Evolutionary conservation across 768 basidiomycete species (phyloP).

Genomic region (Lepiota brunneoincarnata): DNA sequence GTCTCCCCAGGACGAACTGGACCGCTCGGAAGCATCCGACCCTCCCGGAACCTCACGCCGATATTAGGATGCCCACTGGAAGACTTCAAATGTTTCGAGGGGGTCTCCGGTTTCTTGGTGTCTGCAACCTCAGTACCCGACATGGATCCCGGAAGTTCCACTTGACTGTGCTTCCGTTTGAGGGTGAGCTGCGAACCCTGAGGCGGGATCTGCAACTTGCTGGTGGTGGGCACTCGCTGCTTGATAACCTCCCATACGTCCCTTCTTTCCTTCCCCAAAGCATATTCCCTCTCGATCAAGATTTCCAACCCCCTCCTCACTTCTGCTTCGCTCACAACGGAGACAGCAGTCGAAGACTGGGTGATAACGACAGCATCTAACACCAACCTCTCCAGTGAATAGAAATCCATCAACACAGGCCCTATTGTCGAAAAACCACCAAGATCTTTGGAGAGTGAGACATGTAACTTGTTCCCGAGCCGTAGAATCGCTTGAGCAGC

Average conservation of each 20-base stretch:
- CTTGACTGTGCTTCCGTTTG: conserved; percentile 8
- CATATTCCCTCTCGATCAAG: conserved; percentile 5
- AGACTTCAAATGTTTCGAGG: conserved; percentile 4
- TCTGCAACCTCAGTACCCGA: background rate
- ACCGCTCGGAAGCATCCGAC: background rate
- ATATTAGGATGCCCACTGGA: background rate
- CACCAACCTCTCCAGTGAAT: conserved; percentile 58
- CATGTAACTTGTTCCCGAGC: conserved; percentile 32
- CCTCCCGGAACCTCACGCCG: conserved; percentile 5
- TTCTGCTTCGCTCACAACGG: conserved; percentile 8
- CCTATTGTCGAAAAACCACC: conserved; percentile 17
- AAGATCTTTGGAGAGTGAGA: conserved; percentile 15
- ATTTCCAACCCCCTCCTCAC: conserved; percentile 10
- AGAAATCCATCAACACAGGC: conserved; percentile 52
- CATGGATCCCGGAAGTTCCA: background rate
- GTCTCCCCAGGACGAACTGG: background rate
- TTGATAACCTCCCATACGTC: conserved; percentile 10
- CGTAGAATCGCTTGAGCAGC: conserved; percentile 67
- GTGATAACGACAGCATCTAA: conserved; percentile 58
- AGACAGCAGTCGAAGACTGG: conserved; percentile 9
- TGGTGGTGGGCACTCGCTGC: background rate
- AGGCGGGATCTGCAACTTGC: background rate
- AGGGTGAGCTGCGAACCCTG: background rate
- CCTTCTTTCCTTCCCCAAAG: conserved; percentile 7
- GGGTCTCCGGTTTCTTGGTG: background rate